Conservation (phyloP, 495 filamentous ascomycete genomes). For the Penicillium chermesinum region DNA sequence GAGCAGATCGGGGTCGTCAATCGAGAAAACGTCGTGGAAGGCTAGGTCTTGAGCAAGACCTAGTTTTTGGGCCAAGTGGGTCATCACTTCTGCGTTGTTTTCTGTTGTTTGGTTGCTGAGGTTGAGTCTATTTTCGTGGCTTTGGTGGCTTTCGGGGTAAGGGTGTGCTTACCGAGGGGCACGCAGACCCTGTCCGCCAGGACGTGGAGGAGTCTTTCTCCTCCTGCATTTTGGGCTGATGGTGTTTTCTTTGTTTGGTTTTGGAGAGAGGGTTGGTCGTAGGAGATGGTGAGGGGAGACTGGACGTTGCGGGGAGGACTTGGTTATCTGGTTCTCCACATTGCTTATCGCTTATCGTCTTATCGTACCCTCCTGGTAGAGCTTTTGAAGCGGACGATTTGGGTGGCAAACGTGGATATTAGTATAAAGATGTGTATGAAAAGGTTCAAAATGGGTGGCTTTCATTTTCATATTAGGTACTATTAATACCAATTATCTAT, state of each 20-base stretch:
- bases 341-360: background rate
- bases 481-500: no score
- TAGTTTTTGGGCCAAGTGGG: conserved; percentile 65
- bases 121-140: background rate
- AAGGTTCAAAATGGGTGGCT: no score
- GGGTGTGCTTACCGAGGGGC: conserved; percentile 35
- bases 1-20: conserved; percentile 73
- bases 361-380: no score
- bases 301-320: background rate
- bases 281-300: background rate
- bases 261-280: background rate
- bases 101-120: conserved; percentile 32
- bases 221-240: conserved; percentile 24
- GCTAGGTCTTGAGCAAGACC: conserved; percentile 61
- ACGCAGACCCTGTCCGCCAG: conserved; percentile 49
- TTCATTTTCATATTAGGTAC: no score
- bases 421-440: no score
- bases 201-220: conserved; percentile 32
- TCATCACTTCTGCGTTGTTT: conserved; percentile 79
- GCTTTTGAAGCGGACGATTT: no score
- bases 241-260: background rate
- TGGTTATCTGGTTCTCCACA: background rate
- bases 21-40: conserved; percentile 80
- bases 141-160: conserved; percentile 3
- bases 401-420: no score